A percentile compares a stretch with the other conserved stretches of the same genome.
phyloP scores from a whole-genome alignment of 306 rosid genomes.

The Casuarina cunninghamiana region DNA sequence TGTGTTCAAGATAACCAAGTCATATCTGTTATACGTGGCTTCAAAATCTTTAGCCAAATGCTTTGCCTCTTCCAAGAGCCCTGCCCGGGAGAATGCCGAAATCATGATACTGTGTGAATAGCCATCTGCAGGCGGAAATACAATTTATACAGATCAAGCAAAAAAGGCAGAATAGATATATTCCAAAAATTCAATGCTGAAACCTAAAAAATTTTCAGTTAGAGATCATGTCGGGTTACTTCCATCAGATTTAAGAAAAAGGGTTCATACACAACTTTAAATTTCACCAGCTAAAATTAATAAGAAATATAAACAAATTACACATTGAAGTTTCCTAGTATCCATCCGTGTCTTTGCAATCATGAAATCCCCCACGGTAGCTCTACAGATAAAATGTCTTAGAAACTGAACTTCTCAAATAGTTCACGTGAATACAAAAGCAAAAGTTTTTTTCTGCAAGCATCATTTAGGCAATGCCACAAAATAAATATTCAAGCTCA shows the following conservation, averaged over 20 bases:
- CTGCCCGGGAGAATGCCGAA: conserved; percentile 81
- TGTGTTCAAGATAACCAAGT: conserved; percentile 79
- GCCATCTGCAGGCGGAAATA: conserved; percentile 68
- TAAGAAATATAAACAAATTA: conserved; percentile 5
- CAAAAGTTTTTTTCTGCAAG: conserved; percentile 7
- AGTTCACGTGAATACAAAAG: background rate
- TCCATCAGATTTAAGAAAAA: conserved; percentile 20
- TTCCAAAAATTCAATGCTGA: background rate
- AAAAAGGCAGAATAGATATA: conserved; percentile 12
- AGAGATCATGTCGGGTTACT: conserved; percentile 1
- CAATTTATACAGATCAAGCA: conserved; percentile 25
- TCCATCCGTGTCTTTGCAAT: conserved; percentile 9
- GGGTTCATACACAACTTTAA: conserved; percentile 14
- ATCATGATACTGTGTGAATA: conserved; percentile 95
- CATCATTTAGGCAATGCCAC: conserved; percentile 6
- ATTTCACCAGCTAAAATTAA: conserved; percentile 1
- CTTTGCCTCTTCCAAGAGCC: conserved; percentile 82
- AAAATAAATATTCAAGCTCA: background rate
- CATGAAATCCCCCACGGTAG: background rate
- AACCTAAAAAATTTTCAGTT: background rate
- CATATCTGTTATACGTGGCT: conserved; percentile 68
- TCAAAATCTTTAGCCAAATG: conserved; percentile 78
- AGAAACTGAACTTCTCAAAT: background rate
- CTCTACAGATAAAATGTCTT: conserved; percentile 1
- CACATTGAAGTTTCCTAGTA: background rate